Conservation (phyloP, 495 filamentous ascomycete species). For the Corynascus novoguineensis region DNA sequence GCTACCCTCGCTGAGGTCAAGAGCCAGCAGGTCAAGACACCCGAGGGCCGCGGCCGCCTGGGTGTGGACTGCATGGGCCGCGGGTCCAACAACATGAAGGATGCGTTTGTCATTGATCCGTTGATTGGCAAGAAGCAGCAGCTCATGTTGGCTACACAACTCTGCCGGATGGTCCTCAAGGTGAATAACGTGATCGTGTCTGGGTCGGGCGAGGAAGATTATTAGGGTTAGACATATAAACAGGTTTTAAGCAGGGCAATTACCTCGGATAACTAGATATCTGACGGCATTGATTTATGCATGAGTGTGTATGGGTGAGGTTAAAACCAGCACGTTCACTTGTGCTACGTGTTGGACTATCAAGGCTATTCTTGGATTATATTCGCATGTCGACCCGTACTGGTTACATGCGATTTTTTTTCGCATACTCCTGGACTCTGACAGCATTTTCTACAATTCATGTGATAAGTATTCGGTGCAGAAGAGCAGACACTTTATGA, state of each 20-base stretch:
- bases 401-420: no score
- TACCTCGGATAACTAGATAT: conserved; percentile 8
- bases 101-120: conserved; percentile 96
- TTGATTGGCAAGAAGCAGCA: conserved; percentile 97
- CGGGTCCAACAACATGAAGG: conserved; percentile 92
- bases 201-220: conserved; percentile 87
- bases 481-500: no score
- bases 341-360: no score
- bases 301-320: conserved; percentile 19
- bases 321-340: no score
- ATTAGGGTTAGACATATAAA: conserved; percentile 46
- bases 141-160: conserved; percentile 88
- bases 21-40: conserved; percentile 88
- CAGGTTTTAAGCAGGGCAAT: neutral
- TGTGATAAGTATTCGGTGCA: no score
- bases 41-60: conserved; percentile 57
- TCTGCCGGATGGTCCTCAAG: conserved; percentile 99
- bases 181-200: conserved; percentile 95
- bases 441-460: no score
- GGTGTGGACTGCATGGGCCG: conserved; percentile 97
- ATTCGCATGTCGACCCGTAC: no score
- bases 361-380: no score
- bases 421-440: no score
- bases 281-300: conserved; percentile 10
- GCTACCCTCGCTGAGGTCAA: conserved; percentile 93